A percentile compares a stretch with the other conserved stretches of the same genome.
These are phyloP conservation scores for Aspergillus ostianus DNA, from an alignment of 495 filamentous ascomycete species.

Conservation along the genomic window DNA sequence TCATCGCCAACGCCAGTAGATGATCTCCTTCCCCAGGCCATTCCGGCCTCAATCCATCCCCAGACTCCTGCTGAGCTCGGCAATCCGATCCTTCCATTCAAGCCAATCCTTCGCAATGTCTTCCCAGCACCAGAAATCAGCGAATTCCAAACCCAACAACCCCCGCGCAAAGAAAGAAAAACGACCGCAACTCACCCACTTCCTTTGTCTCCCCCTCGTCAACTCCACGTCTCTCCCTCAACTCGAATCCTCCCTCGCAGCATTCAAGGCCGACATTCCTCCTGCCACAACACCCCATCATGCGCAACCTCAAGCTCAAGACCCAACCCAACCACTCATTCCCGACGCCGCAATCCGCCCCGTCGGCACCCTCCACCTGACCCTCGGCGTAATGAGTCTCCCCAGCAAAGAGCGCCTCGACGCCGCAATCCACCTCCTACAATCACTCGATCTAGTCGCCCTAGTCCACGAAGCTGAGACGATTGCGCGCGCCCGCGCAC, in stretches of 20 bases:
- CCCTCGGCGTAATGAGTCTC: conserved; percentile 84
- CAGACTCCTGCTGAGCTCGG: not conserved
- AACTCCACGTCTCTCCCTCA: conserved; percentile 60
- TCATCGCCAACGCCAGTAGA: not conserved
- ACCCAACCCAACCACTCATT: conserved; percentile 27
- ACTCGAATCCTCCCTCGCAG: conserved; percentile 56
- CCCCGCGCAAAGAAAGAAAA: conserved; percentile 22
- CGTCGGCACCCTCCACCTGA: conserved; percentile 78
- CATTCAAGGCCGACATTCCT: conserved; percentile 59
- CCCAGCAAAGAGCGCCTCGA: conserved; percentile 52
- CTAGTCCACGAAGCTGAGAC: conserved; percentile 43
- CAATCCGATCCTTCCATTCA: conserved; percentile 5
- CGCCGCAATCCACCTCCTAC: conserved; percentile 56
- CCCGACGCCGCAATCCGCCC: conserved; percentile 69
- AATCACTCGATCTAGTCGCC: conserved; percentile 47
- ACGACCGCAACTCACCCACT: conserved; percentile 69
- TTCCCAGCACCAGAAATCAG: not conserved
- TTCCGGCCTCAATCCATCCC: not conserved
- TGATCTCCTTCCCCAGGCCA: not conserved
- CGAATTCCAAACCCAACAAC: not conserved
- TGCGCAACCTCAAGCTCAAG: conserved; percentile 16
- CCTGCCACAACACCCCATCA: conserved; percentile 17
- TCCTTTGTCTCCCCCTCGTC: conserved; percentile 80
- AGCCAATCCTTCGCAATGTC: conserved; percentile 9
- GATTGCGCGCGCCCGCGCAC: not conserved